A percentile compares a stretch with the other conserved stretches of the same genome.
These are phyloP conservation scores for Thielaviopsis cerberus DNA, from an alignment of 2,329 filamentous ascomycete species.

Conservation along the genomic window DNA sequence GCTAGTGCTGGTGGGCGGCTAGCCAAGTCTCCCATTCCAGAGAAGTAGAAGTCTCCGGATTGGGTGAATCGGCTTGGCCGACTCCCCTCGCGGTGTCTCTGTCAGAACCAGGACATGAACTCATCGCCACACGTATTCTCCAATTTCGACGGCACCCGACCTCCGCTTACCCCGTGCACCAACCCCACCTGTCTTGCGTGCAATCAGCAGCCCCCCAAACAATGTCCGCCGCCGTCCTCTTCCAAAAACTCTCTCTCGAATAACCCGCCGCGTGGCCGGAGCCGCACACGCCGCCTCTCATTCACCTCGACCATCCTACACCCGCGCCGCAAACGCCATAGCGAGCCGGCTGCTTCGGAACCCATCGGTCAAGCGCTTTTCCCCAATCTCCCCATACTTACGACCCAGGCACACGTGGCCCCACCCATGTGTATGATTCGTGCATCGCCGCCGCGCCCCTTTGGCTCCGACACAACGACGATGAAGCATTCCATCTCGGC, in stretches of 20 bases:
- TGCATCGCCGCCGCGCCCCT: no score
- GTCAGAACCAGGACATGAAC: neutral
- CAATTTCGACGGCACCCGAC: neutral
- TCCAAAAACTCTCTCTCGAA: neutral
- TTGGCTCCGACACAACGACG: no score
- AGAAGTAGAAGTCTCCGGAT: constrained; percentile 31
- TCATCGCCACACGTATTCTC: neutral
- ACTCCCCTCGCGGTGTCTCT: constrained; percentile 7
- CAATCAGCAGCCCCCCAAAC: neutral
- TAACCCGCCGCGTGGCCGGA: neutral
- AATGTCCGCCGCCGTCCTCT: neutral
- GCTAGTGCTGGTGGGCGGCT: constrained; percentile 61
- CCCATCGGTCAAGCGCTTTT: neutral
- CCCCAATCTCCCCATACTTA: neutral
- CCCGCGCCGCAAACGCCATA: constrained; percentile 4
- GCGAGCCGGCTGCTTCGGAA: neutral
- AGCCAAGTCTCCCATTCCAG: constrained; percentile 44
- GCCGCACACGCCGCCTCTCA: constrained; percentile 5
- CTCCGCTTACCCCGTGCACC: neutral
- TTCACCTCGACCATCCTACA: constrained; percentile 4
- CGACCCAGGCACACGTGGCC: no score
- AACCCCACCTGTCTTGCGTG: neutral
- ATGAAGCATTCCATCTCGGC: neutral
- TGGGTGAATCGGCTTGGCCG: constrained; percentile 13
- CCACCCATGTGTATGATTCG: neutral